Evolutionary conservation across 805 yeast species (phyloP).

Genomic region (Candida dajiaensis): DNA sequence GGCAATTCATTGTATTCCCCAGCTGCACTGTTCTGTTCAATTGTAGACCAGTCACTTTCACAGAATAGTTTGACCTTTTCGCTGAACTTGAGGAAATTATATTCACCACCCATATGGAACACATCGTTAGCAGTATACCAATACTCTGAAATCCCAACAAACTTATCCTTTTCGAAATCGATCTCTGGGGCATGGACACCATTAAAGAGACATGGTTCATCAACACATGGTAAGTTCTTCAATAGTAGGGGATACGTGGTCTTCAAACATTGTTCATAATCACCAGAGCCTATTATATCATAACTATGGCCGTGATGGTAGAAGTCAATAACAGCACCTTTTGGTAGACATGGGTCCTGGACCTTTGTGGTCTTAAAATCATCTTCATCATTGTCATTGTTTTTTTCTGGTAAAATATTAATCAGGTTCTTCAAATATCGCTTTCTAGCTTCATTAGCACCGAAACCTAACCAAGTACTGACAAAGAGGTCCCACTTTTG

Average conservation of each 20-base stretch:
- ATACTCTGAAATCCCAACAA: slow-evolving; percentile 92
- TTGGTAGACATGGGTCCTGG: slow-evolving; percentile 79
- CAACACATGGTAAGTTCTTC: slow-evolving; percentile 76
- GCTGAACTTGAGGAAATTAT: slow-evolving; percentile 67
- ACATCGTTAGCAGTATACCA: slow-evolving; percentile 97
- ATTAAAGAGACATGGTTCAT: slow-evolving; percentile 87
- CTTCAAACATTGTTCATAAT: slow-evolving; percentile 66
- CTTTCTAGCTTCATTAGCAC: slow-evolving; percentile 88
- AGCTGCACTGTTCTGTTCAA: slow-evolving; percentile 40
- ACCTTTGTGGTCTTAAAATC: slow-evolving; percentile 33
- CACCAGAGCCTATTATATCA: slow-evolving; percentile 67
- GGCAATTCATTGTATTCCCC: slow-evolving; percentile 57
- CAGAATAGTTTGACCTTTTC: slow-evolving; percentile 67
- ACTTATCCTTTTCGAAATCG: slow-evolving; percentile 71
- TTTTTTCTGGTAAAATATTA: slow-evolving; percentile 40
- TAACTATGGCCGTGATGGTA: slow-evolving; percentile 41
- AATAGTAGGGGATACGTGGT: slow-evolving; percentile 71
- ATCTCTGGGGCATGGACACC: slow-evolving; percentile 93
- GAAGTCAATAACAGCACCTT: slow-evolving; percentile 46
- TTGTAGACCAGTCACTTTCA: slow-evolving; percentile 63
- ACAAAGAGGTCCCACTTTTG: slow-evolving; percentile 86
- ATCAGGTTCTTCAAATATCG: slow-evolving; percentile 61
- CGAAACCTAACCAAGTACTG: slow-evolving; percentile 96
- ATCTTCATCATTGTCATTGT: slow-evolving; percentile 41
- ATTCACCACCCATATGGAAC: slow-evolving; percentile 83